Evolutionary conservation across 441 rosid genomes (phyloP), one percentile per base, ranked within the genome.

Genomic region (Populus hybrid): DNA sequence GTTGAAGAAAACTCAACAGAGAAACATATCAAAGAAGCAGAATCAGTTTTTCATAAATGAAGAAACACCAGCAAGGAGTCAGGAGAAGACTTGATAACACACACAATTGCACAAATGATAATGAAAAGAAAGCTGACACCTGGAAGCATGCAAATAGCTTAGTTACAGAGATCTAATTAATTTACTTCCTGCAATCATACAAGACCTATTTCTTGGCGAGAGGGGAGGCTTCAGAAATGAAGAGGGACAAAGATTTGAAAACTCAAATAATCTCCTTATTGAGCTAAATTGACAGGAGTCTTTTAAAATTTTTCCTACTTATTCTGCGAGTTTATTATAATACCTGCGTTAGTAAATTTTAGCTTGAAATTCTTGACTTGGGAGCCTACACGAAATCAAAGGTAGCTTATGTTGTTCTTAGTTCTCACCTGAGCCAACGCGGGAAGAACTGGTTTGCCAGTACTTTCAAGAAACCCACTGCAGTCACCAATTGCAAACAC

Each of bases 401-500:
- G 19, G 28, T 16, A 46, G 70, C 40, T 46, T 32, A 34, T 30
- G 9, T 4, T 14, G 63, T 46, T 74, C 7, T 14, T 6, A 6
- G 75, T 76, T 79, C 69, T 79, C 69, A 87, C 97, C 90, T 91
- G 98, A 7, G 98, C 98, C 80, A 94, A 82, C 78, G 98, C 98
- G 21, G 98, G 98, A 81, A 94, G 98, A 53, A 89, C 91, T 6
- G 87, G 88, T 83, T 82, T 92, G 61, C 93, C 97, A 21, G 97
- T 94, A 79, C 82, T 84, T 78, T 92, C 98, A 21, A 92, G 87
- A 85, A 90, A 94, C 68, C 97, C 98, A 77, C 97, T 85, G 86
- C 97, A 94, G 82, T 92, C 98, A 50, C 97, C 98, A 75, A 92
- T 88, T 21, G 98, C 87, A 77, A 90, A 92, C 76, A 91, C 88